A percentile compares a stretch with the other conserved stretches of the same genome.
Evolutionary conservation across 2,329 filamentous ascomycete species (phyloP).

Genomic region (Arthroderma sp.): DNA sequence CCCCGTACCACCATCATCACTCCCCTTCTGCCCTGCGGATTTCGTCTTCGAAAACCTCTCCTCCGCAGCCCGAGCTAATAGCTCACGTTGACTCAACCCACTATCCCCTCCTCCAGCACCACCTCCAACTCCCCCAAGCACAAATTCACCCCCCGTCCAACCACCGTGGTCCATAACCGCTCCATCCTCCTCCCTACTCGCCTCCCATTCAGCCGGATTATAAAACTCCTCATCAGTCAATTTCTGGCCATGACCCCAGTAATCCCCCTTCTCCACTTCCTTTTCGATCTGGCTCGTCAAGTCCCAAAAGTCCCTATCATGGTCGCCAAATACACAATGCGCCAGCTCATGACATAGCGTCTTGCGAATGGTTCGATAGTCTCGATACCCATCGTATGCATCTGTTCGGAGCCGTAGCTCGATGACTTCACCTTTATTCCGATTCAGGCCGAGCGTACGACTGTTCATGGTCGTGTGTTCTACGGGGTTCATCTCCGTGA

Average conservation of each 20-base stretch:
- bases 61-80: constrained; percentile 61
- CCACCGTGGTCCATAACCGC: constrained; percentile 51
- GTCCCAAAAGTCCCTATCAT: constrained; percentile 82
- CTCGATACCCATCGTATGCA: constrained; percentile 81
- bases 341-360: constrained; percentile 92
- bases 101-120: constrained; percentile 18
- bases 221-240: constrained; percentile 48
- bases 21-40: too few species aligned
- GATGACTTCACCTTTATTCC: constrained; percentile 78
- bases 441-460: constrained; percentile 71
- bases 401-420: constrained; percentile 86
- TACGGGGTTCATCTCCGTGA: constrained; percentile 92
- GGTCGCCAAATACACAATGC: constrained; percentile 75
- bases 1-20: too few species aligned
- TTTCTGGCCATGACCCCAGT: constrained; percentile 60
- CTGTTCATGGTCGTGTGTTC: constrained; percentile 73
- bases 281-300: constrained; percentile 75
- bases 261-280: constrained; percentile 72
- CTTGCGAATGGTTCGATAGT: constrained; percentile 81
- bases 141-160: constrained; percentile 68
- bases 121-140: constrained; percentile 46
- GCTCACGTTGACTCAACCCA: constrained; percentile 55
- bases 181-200: constrained; percentile 35
- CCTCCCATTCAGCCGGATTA: constrained; percentile 44
- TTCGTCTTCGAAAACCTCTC: constrained; percentile 46